Conservation (phyloP, 768 basidiomycete species). For the Paxillus ammoniavirescens region DNA sequence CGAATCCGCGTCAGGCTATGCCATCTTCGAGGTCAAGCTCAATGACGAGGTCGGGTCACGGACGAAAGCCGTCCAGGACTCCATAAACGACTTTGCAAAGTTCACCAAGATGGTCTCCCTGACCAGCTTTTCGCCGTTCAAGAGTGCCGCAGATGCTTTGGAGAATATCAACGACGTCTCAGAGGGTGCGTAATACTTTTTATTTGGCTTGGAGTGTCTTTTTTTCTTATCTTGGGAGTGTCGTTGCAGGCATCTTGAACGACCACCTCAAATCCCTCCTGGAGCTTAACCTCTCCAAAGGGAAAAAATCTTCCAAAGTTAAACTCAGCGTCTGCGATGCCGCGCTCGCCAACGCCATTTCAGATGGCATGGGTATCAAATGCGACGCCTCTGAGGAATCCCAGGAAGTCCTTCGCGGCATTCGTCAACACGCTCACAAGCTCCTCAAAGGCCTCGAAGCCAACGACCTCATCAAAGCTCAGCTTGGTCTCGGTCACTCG, state of each 20-base stretch:
- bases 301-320: constrained; percentile 67
- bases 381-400: constrained; percentile 82
- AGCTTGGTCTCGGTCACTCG: constrained; percentile 95
- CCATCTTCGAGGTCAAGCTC: constrained; percentile 84
- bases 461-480: constrained; percentile 88
- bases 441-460: constrained; percentile 85
- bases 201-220: not conserved
- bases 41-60: constrained; percentile 85
- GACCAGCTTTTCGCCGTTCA: constrained; percentile 91
- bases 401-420: constrained; percentile 86
- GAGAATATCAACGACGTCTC: constrained; percentile 97
- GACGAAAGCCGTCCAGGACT: constrained; percentile 76
- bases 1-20: constrained; percentile 93
- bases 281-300: constrained; percentile 82
- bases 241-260: constrained; percentile 69
- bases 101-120: constrained; percentile 92
- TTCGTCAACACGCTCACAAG: constrained; percentile 88
- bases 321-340: constrained; percentile 79
- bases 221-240: not conserved
- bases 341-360: constrained; percentile 74
- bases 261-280: constrained; percentile 81
- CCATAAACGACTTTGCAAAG: constrained; percentile 81
- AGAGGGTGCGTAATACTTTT: constrained; percentile 61
- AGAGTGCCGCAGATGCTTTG: constrained; percentile 87
- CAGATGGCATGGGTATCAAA: constrained; percentile 62